A percentile compares a stretch with the other conserved stretches of the same genome.
Evolutionary conservation across 805 yeast genomes (phyloP).

Genomic region (Brettanomyces bruxellensis): DNA sequence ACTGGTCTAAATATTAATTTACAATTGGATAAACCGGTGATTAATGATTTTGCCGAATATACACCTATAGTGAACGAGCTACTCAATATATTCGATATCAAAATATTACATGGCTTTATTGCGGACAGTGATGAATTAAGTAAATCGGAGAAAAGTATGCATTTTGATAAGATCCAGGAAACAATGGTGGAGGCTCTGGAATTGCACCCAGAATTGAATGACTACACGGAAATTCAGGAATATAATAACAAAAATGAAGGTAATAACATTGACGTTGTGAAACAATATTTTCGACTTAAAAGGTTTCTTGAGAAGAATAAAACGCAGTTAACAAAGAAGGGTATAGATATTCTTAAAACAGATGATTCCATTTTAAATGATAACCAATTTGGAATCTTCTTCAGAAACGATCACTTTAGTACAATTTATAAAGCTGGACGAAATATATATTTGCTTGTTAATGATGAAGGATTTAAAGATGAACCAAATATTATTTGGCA

Average conservation of each 20-base stretch:
- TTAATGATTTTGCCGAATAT: conserved; percentile 4
- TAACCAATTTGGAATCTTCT: conserved; percentile 60
- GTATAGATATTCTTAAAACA: conserved; percentile 38
- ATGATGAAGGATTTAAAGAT: conserved; percentile 58
- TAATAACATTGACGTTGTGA: conserved; percentile 3
- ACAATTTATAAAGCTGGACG: conserved; percentile 48
- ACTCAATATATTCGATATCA: conserved; percentile 16
- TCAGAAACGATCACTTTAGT: conserved; percentile 84
- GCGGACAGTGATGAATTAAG: conserved; percentile 1
- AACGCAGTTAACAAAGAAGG: conserved; percentile 69
- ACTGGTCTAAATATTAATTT: conserved; percentile 1
- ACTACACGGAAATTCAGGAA: neutral
- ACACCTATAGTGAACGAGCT: conserved; percentile 13
- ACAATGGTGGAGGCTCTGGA: conserved; percentile 10
- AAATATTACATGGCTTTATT: conserved; percentile 70
- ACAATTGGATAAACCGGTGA: neutral
- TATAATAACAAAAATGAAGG: neutral
- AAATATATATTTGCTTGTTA: conserved; percentile 55
- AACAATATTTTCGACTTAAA: conserved; percentile 7
- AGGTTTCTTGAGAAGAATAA: conserved; percentile 50
- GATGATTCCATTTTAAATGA: conserved; percentile 16
- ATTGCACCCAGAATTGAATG: neutral
- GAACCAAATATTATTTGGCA: conserved; percentile 68
- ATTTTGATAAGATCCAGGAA: conserved; percentile 25
- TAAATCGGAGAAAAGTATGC: neutral